Conservation (phyloP, 257 asterid genomes). For the Linderniella brevidens region DNA sequence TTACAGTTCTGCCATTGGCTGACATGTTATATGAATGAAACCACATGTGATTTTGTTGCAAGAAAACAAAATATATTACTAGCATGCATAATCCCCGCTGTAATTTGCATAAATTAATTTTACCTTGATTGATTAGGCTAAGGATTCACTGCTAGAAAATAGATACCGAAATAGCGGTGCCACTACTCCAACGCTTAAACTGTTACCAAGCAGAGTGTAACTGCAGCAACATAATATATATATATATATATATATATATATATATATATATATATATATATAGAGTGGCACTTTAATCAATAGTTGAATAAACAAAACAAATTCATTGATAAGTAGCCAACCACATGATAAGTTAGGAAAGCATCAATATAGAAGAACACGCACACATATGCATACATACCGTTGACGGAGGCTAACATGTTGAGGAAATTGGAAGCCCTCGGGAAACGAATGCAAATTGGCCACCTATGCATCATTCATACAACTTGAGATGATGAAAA, state of each 20-base stretch:
- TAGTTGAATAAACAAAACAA: too few relatives aligned
- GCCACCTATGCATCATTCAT: constrained; percentile 49
- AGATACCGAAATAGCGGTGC: constrained; percentile 45
- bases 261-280: not conserved
- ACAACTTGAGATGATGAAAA: too few relatives aligned
- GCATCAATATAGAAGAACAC: too few relatives aligned
- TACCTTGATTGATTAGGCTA: too few relatives aligned
- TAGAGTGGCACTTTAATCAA: not conserved
- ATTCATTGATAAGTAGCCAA: too few relatives aligned
- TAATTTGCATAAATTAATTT: too few relatives aligned
- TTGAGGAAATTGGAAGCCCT: constrained; percentile 52
- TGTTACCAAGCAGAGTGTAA: constrained; percentile 79
- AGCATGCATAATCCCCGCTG: too few relatives aligned
- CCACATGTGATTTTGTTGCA: too few relatives aligned
- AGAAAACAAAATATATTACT: too few relatives aligned
- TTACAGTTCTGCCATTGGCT: too few relatives aligned
- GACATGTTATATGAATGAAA: too few relatives aligned
- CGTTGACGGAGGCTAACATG: constrained; percentile 76
- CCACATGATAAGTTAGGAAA: too few relatives aligned
- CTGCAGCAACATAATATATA: constrained; percentile 22
- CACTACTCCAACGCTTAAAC: constrained; percentile 80
- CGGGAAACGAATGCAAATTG: constrained; percentile 74
- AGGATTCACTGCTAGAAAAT: constrained; percentile 19
- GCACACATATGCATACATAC: constrained; percentile 20
- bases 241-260: not conserved